Conservation (phyloP, 768 basidiomycete genomes). For the Cyathus striatus region DNA sequence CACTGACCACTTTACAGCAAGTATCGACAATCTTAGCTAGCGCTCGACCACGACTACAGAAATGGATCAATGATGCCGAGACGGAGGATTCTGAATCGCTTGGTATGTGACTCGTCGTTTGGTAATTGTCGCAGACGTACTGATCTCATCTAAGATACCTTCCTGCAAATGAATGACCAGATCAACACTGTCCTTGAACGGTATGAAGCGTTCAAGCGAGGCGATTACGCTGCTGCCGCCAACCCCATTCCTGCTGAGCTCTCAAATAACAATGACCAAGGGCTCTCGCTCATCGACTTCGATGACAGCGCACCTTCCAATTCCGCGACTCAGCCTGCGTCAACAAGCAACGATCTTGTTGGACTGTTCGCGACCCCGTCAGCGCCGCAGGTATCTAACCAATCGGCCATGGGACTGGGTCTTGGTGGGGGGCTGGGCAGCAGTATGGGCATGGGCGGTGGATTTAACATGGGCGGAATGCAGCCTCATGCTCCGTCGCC, state of each 20-base stretch:
- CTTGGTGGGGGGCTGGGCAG: not conserved
- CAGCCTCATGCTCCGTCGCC: slow-evolving; percentile 19
- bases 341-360: slow-evolving; percentile 50
- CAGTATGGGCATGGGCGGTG: not conserved
- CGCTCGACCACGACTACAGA: slow-evolving; percentile 92
- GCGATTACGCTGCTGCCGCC: slow-evolving; percentile 70
- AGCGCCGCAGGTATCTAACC: slow-evolving; percentile 6
- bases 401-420: not conserved
- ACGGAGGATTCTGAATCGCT: slow-evolving; percentile 86
- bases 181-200: slow-evolving; percentile 90
- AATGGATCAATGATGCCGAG: slow-evolving; percentile 95
- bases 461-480: too few species aligned
- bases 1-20: slow-evolving; percentile 50
- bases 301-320: slow-evolving; percentile 42
- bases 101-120: slow-evolving; percentile 38
- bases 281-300: slow-evolving; percentile 70
- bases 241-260: slow-evolving; percentile 67
- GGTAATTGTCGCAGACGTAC: not conserved
- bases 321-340: slow-evolving; percentile 14
- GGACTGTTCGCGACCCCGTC: slow-evolving; percentile 46
- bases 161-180: slow-evolving; percentile 95
- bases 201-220: slow-evolving; percentile 90
- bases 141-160: slow-evolving; percentile 55
- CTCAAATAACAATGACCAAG: slow-evolving; percentile 24
- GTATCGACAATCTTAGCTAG: slow-evolving; percentile 76